Evolutionary conservation across 306 rosid genomes (phyloP).

Genomic region (Trichosanthes cucumerina): DNA sequence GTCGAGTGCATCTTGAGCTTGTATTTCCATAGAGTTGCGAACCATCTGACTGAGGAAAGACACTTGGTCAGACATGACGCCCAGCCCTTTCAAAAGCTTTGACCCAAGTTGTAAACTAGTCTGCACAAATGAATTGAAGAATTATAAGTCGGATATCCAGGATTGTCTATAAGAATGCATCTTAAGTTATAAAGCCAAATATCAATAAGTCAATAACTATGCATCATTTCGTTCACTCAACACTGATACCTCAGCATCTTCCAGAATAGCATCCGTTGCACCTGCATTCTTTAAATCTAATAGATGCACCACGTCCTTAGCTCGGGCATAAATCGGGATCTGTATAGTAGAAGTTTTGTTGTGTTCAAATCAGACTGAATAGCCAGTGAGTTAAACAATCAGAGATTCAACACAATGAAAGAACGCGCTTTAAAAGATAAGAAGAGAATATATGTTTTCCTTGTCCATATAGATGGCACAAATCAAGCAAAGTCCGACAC

Average conservation of each 20-base stretch:
- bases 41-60: slow-evolving; percentile 69
- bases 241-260: slow-evolving; percentile 67
- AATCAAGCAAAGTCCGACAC: background rate
- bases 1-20: slow-evolving; percentile 63
- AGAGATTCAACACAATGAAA: background rate
- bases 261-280: slow-evolving; percentile 87
- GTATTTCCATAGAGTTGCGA: slow-evolving; percentile 83
- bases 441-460: background rate
- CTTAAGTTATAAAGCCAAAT: background rate
- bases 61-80: slow-evolving; percentile 96
- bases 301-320: slow-evolving; percentile 77
- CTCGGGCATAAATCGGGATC: slow-evolving; percentile 93
- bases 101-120: slow-evolving; percentile 95
- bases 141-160: slow-evolving; percentile 11
- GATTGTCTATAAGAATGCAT: background rate
- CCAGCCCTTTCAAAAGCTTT: slow-evolving; percentile 88
- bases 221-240: background rate
- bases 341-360: slow-evolving; percentile 24
- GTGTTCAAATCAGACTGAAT: background rate
- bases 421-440: background rate
- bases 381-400: background rate
- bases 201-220: background rate
- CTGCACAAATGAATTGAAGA: slow-evolving; percentile 39
- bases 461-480: slow-evolving; percentile 1
- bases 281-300: slow-evolving; percentile 86